These are phyloP conservation scores for Adansonia gregorii DNA, from an alignment of 441 rosid species.

Conservation along the genomic window DNA sequence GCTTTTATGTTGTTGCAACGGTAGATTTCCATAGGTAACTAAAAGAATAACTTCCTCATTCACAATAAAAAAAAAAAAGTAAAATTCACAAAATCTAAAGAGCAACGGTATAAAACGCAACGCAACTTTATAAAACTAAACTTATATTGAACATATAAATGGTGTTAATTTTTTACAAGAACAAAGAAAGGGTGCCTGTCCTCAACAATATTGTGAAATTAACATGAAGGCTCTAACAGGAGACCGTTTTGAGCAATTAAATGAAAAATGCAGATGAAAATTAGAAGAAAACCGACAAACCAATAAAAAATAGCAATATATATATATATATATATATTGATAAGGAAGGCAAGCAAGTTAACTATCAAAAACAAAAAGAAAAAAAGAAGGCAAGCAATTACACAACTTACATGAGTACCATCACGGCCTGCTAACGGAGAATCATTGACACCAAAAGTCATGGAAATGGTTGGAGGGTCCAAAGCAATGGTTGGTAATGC, in stretches of 20 bases:
- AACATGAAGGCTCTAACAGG: not conserved
- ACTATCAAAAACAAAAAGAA: too few relatives aligned
- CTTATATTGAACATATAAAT: not conserved
- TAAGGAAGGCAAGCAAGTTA: constrained; percentile 12
- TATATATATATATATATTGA: not conserved
- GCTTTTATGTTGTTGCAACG: not conserved
- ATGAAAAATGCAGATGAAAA: not conserved
- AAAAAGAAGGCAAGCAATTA: not conserved
- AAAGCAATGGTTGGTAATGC: constrained; percentile 81
- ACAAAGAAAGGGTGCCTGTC: not conserved
- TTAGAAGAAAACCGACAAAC: not conserved
- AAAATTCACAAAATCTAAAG: not conserved
- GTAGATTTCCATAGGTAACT: not conserved
- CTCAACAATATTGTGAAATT: not conserved
- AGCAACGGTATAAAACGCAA: not conserved
- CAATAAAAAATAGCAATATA: not conserved
- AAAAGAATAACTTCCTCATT: constrained; percentile 14
- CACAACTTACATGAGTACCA: constrained; percentile 78
- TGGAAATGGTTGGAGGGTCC: constrained; percentile 98
- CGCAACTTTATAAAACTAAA: not conserved
- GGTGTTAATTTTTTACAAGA: not conserved
- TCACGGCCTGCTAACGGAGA: constrained; percentile 97
- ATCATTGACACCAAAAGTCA: constrained; percentile 96
- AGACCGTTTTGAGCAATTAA: not conserved
- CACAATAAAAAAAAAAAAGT: not conserved